Base-by-base conservation (phyloP, 2,329 filamentous ascomycete species). In the Xylariales sp. region DNA sequence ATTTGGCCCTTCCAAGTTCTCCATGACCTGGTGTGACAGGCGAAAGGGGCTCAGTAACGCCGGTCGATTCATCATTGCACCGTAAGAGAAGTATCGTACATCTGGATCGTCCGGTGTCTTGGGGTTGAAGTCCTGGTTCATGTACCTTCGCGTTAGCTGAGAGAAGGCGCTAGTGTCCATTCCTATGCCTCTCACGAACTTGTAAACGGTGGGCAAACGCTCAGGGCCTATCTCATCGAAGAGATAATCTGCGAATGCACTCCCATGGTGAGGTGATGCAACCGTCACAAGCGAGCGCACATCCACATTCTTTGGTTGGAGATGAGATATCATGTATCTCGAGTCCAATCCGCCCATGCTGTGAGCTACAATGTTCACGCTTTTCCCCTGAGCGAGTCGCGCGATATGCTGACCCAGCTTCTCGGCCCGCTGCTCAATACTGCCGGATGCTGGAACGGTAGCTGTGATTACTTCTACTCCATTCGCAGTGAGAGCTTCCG, bases 281-380 rank as follows among this genome's bases (percentile, higher is more conserved):
- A 79, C 63, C 12, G 76, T 80, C 31, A 76, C 71, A 11, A 80
- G 65, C 2, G 70, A 71, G 20, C 66, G 65, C 37, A 79, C 71
- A 14, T 62, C 55, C 15, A 77, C 62, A 29, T 64, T 59, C 18
- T 61, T 56, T 1, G 73, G 74, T 31, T 62, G 63, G 10, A 82
- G 64, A 38, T 68, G 67, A 16, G 78, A 76, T 40, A 83, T 76
- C 78, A 84, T 80, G 58, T 81, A 80, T 33, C 80, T 69, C 8
- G 78, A 74, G 56, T 84, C 80, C 3, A 84, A 66, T 2, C 80
- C 80, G 35, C 80, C 78, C 78, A 82, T 82, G 50, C 71, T 77
- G 63, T 89, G 85, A 29, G 78, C 78, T 15, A 89, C 71, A 45
- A 95, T 86, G 57, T 87, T 88, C 49, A 95, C 87, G 38, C 82